A percentile compares a stretch with the other conserved stretches of the same genome.
phyloP scores from a whole-genome alignment of 495 filamentous ascomycete species.

The Neurospora africana region DNA sequence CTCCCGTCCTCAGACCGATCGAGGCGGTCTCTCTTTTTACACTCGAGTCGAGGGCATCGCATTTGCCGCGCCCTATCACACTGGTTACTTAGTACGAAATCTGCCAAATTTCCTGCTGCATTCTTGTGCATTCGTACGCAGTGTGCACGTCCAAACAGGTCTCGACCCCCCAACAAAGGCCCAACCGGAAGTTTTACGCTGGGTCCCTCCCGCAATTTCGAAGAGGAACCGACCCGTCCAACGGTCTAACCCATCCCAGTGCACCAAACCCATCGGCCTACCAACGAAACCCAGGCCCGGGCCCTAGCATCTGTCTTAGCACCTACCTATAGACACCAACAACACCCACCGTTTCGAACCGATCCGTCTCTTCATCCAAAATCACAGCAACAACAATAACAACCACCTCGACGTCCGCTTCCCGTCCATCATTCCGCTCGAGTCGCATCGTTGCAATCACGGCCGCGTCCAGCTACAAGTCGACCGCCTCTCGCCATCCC shows the following conservation, averaged over 20 bases:
- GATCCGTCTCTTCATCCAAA: neutral
- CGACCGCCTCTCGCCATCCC: neutral
- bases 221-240: neutral
- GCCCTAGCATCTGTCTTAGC: neutral
- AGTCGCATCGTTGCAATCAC: neutral
- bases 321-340: neutral
- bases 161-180: neutral
- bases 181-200: neutral
- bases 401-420: neutral
- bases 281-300: neutral
- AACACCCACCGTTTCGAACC: neutral
- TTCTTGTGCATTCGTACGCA: neutral
- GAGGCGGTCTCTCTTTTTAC: neutral
- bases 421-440: neutral
- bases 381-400: neutral
- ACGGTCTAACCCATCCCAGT: neutral
- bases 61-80: neutral
- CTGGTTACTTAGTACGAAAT: neutral
- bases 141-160: neutral
- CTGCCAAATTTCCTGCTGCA: neutral
- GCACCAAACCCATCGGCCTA: neutral
- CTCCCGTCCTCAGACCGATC: neutral
- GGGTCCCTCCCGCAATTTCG: neutral
- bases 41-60: neutral
- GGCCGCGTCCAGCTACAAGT: neutral